A percentile compares a stretch with the other conserved stretches of the same genome.
Evolutionary conservation across 495 filamentous ascomycete species (phyloP).

Genomic region (Aspergillus incahuasiensis): DNA sequence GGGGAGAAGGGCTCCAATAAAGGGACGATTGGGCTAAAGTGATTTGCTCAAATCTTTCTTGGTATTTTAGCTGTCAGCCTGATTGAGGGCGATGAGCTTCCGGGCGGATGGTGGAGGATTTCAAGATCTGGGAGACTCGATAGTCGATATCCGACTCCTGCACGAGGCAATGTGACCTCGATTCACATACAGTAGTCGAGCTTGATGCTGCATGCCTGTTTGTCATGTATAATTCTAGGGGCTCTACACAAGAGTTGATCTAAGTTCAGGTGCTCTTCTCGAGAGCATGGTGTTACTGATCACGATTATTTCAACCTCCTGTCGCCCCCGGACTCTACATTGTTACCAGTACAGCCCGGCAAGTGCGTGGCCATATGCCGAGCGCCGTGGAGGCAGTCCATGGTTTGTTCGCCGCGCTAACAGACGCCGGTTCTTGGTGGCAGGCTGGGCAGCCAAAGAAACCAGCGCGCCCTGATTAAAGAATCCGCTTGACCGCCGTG

Average conservation of each 20-base stretch:
- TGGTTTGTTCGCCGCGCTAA: neutral
- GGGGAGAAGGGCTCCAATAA: neutral
- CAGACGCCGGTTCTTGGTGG: neutral
- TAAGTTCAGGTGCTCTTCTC: no score
- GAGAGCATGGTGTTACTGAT: neutral
- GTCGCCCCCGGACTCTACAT: no score
- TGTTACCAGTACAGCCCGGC: neutral
- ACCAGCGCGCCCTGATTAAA: neutral
- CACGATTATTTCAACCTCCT: no score
- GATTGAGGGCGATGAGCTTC: neutral
- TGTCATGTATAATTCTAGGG: neutral
- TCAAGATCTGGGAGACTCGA: no score
- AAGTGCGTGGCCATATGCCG: constrained; percentile 9
- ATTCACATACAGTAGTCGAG: neutral
- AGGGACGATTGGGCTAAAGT: neutral
- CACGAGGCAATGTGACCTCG: constrained; percentile 1
- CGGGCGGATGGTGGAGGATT: neutral
- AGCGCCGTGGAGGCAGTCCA: neutral
- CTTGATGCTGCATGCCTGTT: neutral
- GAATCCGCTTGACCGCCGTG: constrained; percentile 9
- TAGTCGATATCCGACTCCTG: neutral
- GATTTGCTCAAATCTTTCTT: neutral
- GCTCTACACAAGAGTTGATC: neutral
- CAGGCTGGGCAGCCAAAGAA: neutral
- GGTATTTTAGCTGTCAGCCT: neutral